Percentiles rank a stretch among this genome's conserved stretches.
These are phyloP conservation scores for Moesziomyces globuligerus DNA, from an alignment of 1,284 basidiomycete species.

Conservation along the genomic window DNA sequence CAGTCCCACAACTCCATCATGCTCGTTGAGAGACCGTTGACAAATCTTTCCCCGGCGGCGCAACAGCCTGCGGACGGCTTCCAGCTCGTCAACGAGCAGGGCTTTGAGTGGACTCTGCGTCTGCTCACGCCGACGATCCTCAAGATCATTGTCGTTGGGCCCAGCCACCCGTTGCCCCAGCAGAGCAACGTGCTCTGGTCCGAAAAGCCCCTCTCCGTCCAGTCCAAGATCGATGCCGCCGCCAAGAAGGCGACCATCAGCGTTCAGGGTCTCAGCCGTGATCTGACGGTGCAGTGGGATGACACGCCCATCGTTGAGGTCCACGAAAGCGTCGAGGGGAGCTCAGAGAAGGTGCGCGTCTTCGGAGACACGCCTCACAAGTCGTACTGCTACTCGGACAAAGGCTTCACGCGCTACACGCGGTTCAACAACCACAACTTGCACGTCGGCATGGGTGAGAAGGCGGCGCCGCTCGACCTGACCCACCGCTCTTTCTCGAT, in stretches of 20 bases:
- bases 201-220: conserved; percentile 50
- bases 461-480: conserved; percentile 68
- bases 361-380: conserved; percentile 67
- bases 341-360: conserved; percentile 41
- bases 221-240: conserved; percentile 53
- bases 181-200: conserved; percentile 68
- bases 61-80: conserved; percentile 37
- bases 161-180: conserved; percentile 66
- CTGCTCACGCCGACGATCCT: conserved; percentile 66
- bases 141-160: conserved; percentile 65
- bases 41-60: conserved; percentile 20
- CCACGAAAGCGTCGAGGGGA: conserved; percentile 41
- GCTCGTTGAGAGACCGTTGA: conserved; percentile 45
- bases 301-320: conserved; percentile 64
- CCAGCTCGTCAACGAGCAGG: conserved; percentile 49
- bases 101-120: conserved; percentile 65
- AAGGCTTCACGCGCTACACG: conserved; percentile 65
- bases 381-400: conserved; percentile 68
- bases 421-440: conserved; percentile 51
- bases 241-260: conserved; percentile 39
- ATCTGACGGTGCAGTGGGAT: conserved; percentile 39
- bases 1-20: conserved; percentile 12
- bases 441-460: conserved; percentile 69
- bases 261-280: conserved; percentile 39
- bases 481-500: conserved; percentile 66